These are phyloP conservation scores for Paraphaeosphaeria minitans DNA, from an alignment of 2,329 filamentous ascomycete genomes.

Conservation along the genomic window DNA sequence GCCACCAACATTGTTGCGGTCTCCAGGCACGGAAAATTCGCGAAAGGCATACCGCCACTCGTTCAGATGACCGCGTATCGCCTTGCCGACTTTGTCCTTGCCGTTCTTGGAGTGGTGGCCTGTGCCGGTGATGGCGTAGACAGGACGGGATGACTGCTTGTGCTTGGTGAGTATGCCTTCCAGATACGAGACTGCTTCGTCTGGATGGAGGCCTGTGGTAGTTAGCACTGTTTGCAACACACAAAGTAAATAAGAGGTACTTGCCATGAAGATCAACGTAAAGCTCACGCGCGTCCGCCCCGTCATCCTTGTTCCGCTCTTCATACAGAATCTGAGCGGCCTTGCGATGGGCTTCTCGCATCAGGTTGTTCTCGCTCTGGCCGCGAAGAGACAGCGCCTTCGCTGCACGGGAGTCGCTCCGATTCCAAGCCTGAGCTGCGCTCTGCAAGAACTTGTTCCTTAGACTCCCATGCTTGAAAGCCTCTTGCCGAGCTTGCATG, in stretches of 20 bases:
- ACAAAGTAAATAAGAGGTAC: constrained; percentile 6
- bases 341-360: constrained; percentile 95
- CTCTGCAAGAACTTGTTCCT: constrained; percentile 97
- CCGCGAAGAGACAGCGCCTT: constrained; percentile 93
- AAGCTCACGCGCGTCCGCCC: constrained; percentile 68
- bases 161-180: constrained; percentile 88
- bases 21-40: constrained; percentile 95
- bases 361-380: constrained; percentile 94
- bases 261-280: constrained; percentile 88
- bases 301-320: constrained; percentile 78
- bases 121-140: constrained; percentile 96
- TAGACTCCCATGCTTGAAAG: constrained; percentile 94
- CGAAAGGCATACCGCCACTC: constrained; percentile 96
- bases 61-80: constrained; percentile 85
- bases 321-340: constrained; percentile 92
- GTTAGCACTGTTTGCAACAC: constrained; percentile 13
- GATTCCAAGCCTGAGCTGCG: constrained; percentile 97
- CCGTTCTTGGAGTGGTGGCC: constrained; percentile 98
- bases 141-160: constrained; percentile 69
- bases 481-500: constrained; percentile 91
- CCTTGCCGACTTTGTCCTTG: constrained; percentile 97
- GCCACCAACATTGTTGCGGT: constrained; percentile 78
- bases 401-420: constrained; percentile 93
- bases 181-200: constrained; percentile 94
- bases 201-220: constrained; percentile 77